These are phyloP conservation scores for Russula compacta DNA, from an alignment of 768 basidiomycete genomes.

Conservation along the genomic window DNA sequence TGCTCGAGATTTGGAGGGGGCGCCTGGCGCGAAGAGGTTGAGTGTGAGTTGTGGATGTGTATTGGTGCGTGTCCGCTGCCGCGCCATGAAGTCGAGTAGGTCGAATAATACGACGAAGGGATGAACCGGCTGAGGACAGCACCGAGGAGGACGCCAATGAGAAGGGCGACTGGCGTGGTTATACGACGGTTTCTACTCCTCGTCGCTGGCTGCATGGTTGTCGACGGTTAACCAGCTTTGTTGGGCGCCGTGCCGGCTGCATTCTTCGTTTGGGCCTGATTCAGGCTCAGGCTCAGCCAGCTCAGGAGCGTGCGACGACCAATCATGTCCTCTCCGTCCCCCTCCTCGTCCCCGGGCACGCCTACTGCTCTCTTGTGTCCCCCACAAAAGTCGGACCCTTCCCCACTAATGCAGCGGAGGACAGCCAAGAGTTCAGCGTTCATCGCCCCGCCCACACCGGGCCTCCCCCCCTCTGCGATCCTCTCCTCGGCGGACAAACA, in stretches of 20 bases:
- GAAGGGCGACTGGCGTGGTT: conserved; percentile 46
- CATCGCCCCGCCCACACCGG: conserved; percentile 41
- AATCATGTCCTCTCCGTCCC: not conserved
- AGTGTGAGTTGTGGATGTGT: conserved; percentile 35
- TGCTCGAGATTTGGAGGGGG: conserved; percentile 76
- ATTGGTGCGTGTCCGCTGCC: conserved; percentile 41
- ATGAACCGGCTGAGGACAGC: conserved; percentile 35
- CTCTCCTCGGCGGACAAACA: conserved; percentile 37
- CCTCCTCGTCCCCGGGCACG: conserved; percentile 9
- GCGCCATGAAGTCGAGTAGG: conserved; percentile 41
- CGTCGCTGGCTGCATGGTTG: conserved; percentile 2
- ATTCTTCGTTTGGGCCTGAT: not conserved
- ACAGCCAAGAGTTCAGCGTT: conserved; percentile 44
- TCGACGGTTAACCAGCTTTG: not conserved
- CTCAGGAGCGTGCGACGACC: too few relatives aligned
- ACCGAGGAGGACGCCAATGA: conserved; percentile 55
- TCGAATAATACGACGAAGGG: conserved; percentile 1
- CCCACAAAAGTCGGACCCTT: conserved; percentile 1
- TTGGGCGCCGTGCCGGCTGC: not conserved
- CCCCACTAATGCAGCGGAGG: conserved; percentile 49
- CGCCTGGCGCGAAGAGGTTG: conserved; percentile 46
- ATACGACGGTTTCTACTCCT: conserved; percentile 21
- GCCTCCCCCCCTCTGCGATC: conserved; percentile 32
- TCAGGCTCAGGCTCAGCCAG: too few relatives aligned
- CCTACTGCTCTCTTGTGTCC: conserved; percentile 7